Percentiles rank a stretch among this genome's conserved stretches.
These are phyloP conservation scores for Caryopteris hybrid DNA, from an alignment of 305 asterid genomes.

Conservation along the genomic window DNA sequence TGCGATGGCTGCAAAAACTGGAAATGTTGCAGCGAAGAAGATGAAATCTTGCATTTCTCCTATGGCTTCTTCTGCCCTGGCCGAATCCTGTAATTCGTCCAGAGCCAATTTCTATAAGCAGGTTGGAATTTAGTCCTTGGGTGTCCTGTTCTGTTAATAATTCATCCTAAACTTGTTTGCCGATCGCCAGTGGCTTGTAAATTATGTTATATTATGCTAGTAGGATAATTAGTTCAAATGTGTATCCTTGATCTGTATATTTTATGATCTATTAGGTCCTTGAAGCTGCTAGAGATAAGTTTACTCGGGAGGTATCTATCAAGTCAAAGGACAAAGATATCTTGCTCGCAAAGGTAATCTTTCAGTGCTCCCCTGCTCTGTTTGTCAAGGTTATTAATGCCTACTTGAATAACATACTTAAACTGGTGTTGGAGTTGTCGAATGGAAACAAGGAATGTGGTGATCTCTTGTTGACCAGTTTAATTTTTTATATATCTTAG, in stretches of 20 bases:
- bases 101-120: conserved; percentile 58
- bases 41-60: conserved; percentile 54
- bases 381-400: not conserved
- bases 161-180: too few relatives aligned
- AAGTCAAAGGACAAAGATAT: conserved; percentile 83
- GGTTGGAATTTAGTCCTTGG: conserved; percentile 39
- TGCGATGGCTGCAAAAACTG: conserved; percentile 26
- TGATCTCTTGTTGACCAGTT: not conserved
- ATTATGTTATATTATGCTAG: too few relatives aligned
- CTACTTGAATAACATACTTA: not conserved
- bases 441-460: not conserved
- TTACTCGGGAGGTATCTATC: conserved; percentile 70
- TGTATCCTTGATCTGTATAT: conserved; percentile 1
- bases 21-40: conserved; percentile 47
- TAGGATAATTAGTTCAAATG: too few relatives aligned
- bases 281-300: conserved; percentile 70
- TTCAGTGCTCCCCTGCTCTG: not conserved
- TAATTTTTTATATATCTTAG: not conserved
- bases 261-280: conserved; percentile 46
- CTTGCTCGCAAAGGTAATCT: conserved; percentile 80
- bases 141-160: too few relatives aligned
- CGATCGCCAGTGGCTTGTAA: too few relatives aligned
- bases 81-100: conserved; percentile 40
- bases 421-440: not conserved
- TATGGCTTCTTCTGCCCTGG: conserved; percentile 54